phyloP scores from a whole-genome alignment of 768 basidiomycete genomes.

The Auricularia cornea region DNA sequence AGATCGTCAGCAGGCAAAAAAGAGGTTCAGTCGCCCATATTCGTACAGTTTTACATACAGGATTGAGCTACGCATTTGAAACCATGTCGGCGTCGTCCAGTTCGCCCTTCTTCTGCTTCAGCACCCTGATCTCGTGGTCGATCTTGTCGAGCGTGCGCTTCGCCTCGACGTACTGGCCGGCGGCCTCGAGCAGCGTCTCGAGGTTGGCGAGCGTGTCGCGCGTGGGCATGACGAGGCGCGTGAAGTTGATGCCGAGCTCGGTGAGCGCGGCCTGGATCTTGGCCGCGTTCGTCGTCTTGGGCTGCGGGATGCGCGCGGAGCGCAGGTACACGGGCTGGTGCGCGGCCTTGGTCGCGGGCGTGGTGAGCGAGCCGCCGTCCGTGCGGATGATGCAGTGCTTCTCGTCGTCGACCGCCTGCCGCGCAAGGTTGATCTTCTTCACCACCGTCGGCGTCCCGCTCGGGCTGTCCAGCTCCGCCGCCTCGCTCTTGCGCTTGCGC shows the following conservation, averaged over 20 bases:
- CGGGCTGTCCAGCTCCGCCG: constrained; percentile 35
- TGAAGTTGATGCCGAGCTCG: constrained; percentile 66
- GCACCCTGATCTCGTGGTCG: constrained; percentile 73
- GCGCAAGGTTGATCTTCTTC: constrained; percentile 56
- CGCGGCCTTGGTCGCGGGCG: constrained; percentile 61
- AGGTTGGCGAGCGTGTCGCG: constrained; percentile 66
- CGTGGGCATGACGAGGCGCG: constrained; percentile 91
- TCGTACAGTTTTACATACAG: too few species aligned
- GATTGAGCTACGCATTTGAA: too few species aligned
- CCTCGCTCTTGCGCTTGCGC: constrained; percentile 42
- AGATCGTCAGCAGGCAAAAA: too few species aligned
- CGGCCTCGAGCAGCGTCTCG: constrained; percentile 65
- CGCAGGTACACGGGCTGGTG: constrained; percentile 78
- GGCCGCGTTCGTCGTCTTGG: constrained; percentile 63
- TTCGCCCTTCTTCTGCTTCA: constrained; percentile 45
- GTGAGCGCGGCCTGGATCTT: constrained; percentile 69
- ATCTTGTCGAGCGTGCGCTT: constrained; percentile 82
- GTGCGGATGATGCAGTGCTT: constrained; percentile 63
- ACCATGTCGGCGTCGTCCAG: constrained; percentile 31
- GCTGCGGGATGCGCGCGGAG: constrained; percentile 73
- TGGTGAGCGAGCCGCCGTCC: constrained; percentile 41
- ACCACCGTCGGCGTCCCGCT: constrained; percentile 35
- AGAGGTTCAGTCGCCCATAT: too few species aligned
- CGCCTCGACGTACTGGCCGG: constrained; percentile 70
- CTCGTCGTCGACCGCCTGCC: constrained; percentile 3